Percentiles rank a stretch among this genome's conserved stretches.
Evolutionary conservation across 495 filamentous ascomycete genomes (phyloP).

Genomic region (Penicillium manginii): DNA sequence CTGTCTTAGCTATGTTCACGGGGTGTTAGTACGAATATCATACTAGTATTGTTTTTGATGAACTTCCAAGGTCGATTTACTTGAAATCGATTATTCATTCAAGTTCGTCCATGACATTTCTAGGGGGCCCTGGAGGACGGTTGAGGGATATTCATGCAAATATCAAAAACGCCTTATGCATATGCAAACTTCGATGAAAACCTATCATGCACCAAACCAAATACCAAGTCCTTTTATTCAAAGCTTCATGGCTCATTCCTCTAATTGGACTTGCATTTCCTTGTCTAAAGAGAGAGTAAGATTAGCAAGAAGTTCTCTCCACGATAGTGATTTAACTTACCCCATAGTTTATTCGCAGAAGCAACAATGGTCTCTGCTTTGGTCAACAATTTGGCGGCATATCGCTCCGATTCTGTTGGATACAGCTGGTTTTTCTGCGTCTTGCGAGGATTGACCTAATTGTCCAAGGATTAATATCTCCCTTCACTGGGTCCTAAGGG

Average conservation of each 20-base stretch:
- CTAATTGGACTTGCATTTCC: conserved; percentile 49
- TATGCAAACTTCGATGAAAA: not conserved
- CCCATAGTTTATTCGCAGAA: conserved; percentile 74
- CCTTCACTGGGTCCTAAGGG: not conserved
- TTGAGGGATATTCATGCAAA: conserved; percentile 5
- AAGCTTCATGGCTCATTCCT: conserved; percentile 30
- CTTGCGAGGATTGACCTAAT: conserved; percentile 54
- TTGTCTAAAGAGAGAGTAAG: conserved; percentile 30
- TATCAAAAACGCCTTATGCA: conserved; percentile 12
- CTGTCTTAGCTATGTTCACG: no score
- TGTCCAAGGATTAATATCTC: not conserved
- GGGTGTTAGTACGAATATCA: no score
- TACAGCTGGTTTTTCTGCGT: conserved; percentile 59
- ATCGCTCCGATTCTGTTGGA: conserved; percentile 63
- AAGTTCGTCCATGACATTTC: not conserved
- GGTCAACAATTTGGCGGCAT: conserved; percentile 62
- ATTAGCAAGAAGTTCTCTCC: not conserved
- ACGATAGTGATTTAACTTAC: conserved; percentile 38
- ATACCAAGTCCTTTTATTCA: not conserved
- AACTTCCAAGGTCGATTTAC: not conserved
- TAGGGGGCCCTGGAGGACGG: no score
- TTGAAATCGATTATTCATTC: not conserved
- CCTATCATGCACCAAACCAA: conserved; percentile 7
- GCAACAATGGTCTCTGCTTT: conserved; percentile 72
- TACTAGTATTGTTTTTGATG: not conserved